Evolutionary conservation across 441 rosid genomes (phyloP).

Genomic region (Sinapis alba): DNA sequence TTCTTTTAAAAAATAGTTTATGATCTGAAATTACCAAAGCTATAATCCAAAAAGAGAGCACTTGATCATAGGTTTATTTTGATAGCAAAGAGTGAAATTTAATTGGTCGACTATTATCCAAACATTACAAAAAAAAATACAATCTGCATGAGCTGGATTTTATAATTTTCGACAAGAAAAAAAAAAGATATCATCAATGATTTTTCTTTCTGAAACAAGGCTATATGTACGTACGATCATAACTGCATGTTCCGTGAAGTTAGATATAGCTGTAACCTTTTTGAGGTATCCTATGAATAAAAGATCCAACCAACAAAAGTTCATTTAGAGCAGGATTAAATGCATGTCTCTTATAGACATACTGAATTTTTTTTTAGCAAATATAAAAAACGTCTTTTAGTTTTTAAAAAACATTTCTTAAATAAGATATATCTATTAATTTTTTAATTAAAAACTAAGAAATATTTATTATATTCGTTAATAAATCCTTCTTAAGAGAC

Average conservation of each 20-base stretch:
- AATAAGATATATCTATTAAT: too few species aligned
- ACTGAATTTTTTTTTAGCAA: too few species aligned
- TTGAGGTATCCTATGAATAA: slow-evolving; percentile 34
- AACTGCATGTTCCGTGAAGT: slow-evolving; percentile 22
- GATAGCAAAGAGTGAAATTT: not conserved
- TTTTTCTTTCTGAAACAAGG: not conserved
- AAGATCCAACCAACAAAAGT: slow-evolving; percentile 12
- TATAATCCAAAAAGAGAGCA: not conserved
- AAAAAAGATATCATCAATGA: not conserved
- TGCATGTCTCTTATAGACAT: too few species aligned
- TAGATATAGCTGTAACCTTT: slow-evolving; percentile 14
- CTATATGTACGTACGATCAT: not conserved
- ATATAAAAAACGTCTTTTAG: too few species aligned
- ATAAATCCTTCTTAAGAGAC: too few species aligned
- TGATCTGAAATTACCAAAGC: not conserved
- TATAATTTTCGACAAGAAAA: not conserved
- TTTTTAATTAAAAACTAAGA: too few species aligned
- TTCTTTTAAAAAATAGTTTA: not conserved
- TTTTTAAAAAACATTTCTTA: too few species aligned
- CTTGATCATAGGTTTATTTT: not conserved
- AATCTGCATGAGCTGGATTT: not conserved
- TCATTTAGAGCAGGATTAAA: too few species aligned
- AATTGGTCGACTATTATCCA: not conserved
- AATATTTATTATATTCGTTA: too few species aligned
- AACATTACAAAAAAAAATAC: not conserved